Base-by-base conservation (phyloP, 805 yeast genomes). In the Ogataea parapolymorpha region DNA sequence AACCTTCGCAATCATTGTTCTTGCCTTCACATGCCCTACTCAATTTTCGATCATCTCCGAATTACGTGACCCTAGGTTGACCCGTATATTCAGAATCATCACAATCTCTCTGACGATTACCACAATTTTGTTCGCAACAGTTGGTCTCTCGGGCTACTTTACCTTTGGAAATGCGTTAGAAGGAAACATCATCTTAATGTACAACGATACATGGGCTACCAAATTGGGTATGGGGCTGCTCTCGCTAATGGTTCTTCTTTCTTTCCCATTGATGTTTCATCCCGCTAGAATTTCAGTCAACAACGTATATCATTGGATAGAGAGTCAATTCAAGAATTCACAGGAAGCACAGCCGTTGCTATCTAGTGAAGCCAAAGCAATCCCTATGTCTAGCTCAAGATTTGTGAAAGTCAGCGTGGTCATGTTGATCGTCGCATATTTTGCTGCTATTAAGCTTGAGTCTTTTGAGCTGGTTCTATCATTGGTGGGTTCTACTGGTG, bases 21-120 rank as follows among this genome's bases (percentile, higher is more conserved):
- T 85, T 62, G 93, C 95, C 1, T 85, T 75, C 61, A 84, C 91
- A 1, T 88, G 93, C 37, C 91, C 85, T 65, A 85, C 84, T 61
- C 77, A 85, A 71, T 83, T 81, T 58, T 80, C 88, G 8, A 82
- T 85, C 38, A 75, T 82, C 54, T 80, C 82, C 54, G 95, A 85
- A 60, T 66, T 84, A 48, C 63, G 74, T 29, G 72, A 77, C 48
- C 74, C 77, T 35, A 63, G 75, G 3, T 63, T 80, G 44, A 55
- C 70, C 17, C 77, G 79, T 42, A 65, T 77, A 2, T 45, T 66
- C 4, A 58, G 49, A 20, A 75, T 82, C 22, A 66, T 75, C 13
- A 55, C 61, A 15, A 42, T 65, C 13, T 70, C 90, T 9, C 73
- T 82, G 33, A 46, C 66, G 1, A 66, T 77, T 7, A 79, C 91